Evolutionary conservation across 495 filamentous ascomycete species (phyloP), one percentile per base, ranked within the genome.

Genomic region (Gamarada debralockiae): DNA sequence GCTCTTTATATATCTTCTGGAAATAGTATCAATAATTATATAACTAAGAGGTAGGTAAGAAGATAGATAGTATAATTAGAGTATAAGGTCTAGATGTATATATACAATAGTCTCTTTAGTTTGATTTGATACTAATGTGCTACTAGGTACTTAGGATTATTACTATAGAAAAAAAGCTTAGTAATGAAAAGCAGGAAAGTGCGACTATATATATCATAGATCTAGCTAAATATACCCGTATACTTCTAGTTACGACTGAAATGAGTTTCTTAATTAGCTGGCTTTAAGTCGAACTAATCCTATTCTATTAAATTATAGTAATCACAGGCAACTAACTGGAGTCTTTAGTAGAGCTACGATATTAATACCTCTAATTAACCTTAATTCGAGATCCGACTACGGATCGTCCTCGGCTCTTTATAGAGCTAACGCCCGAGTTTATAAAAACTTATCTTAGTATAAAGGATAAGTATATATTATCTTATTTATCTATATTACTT

Each of bases 41-140:
- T 63, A 27, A 79, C 72, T 56, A 79, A 77, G 23, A 81, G 70
- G 9, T 60, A 62, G 9, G 77, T 76, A 15, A 81, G 77, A 39
- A 80, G 70, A 57, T 71, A 73, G 75, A 81, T 79, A 60, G 71
- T 15, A 48, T 52, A 34, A 48, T 43, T 18, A 12, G 8, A 50
- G 8, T 6, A 23, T 25, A 50, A 22, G 47, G 47, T 7, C 20
- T 8, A 39, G 47, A 50, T 50, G 31, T 50, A 34, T 34, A 34
- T 8, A 8, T 34, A 5, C n/a, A 34, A 8, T 34, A 34, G 8
- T n/a, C 31, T n/a, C 31, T n/a, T 34, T 8, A 34, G 31, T n/a
- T 39, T 20, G 6, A 17, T 39, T 39, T 39, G 15, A 10, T 44
- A 5, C 25, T 40, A 39, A 50, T 23, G n/a, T 34, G 29, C 29